Evolutionary conservation across 208 protist genomes (phyloP), one percentile per base, ranked within the genome.

Genomic region (Endotrypanum monterogeii): DNA sequence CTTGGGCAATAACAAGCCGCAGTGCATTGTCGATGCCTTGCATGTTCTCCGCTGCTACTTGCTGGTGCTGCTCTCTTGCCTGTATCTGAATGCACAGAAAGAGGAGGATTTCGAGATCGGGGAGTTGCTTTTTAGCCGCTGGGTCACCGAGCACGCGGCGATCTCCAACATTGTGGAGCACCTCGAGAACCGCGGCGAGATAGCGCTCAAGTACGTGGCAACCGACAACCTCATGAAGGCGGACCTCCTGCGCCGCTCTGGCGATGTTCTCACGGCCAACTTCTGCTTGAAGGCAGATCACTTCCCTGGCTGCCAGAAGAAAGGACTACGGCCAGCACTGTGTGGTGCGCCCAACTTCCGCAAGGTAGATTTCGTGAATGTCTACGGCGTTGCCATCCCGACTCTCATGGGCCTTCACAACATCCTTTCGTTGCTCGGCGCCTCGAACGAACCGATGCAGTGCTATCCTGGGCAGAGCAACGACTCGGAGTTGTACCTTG

Each of bases 261-360:
- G 92, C 52, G 88, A 96, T 68, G 92, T 96, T 6, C 83, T 96
- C 6, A 96, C 90, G 41, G 88, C 90, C 8, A 96, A 96, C 85
- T 94, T 93, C 81, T 85, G 83, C 73, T 71, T 96, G 57, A 96
- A 96, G 81, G 92, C 92, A 20, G 92, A 96, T 57, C 92, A 96
- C 92, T 96, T 96, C 61, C 92, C 92, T 18, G 92, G 92, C 30
- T 94, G 90, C 67, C 88, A 94, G 74, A 94, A 95, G 87, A 96
- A 95, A 76, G 92, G 90, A 9, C 79, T 96, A 52, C 87, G 84
- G 20, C 92, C 92, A 2, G 85, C 83, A 32, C 41, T 96, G 50
- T 96, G 92, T 78, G 92, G 92, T 14, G 92, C 92, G 28, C 92
- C 92, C 7, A 96, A 95, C 83, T 93, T 96, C 61, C 88, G 92